Conservation (phyloP, 768 basidiomycete genomes). For the Kwoniella sp. region DNA sequence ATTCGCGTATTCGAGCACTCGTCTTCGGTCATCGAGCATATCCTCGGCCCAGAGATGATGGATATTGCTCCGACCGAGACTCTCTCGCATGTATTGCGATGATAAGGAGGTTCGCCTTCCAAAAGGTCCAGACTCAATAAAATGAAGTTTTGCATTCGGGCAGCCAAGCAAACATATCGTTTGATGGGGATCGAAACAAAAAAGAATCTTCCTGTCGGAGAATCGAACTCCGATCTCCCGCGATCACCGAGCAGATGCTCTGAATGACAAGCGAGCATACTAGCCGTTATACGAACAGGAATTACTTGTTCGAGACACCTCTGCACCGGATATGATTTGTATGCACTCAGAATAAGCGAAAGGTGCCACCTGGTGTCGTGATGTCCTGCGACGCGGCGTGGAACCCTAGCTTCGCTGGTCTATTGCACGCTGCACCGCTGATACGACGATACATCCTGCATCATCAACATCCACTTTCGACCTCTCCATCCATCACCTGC, state of each 20-base stretch:
- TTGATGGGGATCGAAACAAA: slow-evolving; percentile 5
- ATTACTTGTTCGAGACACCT: slow-evolving; percentile 20
- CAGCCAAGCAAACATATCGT: not conserved
- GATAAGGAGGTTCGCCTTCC: too few relatives aligned
- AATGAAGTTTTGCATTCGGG: too few relatives aligned
- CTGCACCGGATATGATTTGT: too few relatives aligned
- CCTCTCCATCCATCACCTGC: not conserved
- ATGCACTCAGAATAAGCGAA: too few relatives aligned
- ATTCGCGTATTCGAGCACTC: too few relatives aligned
- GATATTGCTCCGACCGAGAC: too few relatives aligned
- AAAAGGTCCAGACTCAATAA: too few relatives aligned
- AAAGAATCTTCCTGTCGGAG: slow-evolving; percentile 34
- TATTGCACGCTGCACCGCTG: not conserved
- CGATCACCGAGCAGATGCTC: slow-evolving; percentile 3
- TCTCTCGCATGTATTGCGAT: too few relatives aligned
- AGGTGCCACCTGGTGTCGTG: not conserved
- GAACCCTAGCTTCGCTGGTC: slow-evolving; percentile 11
- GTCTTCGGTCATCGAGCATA: too few relatives aligned
- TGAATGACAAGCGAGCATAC: slow-evolving; percentile 41
- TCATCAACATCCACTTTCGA: not conserved
- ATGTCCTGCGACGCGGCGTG: slow-evolving; percentile 21
- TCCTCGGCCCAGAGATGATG: too few relatives aligned
- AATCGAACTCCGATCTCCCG: slow-evolving; percentile 35
- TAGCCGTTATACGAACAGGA: slow-evolving; percentile 44
- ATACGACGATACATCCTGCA: not conserved